Conservation (phyloP, 257 asterid genomes). For the Scutellaria minor region DNA sequence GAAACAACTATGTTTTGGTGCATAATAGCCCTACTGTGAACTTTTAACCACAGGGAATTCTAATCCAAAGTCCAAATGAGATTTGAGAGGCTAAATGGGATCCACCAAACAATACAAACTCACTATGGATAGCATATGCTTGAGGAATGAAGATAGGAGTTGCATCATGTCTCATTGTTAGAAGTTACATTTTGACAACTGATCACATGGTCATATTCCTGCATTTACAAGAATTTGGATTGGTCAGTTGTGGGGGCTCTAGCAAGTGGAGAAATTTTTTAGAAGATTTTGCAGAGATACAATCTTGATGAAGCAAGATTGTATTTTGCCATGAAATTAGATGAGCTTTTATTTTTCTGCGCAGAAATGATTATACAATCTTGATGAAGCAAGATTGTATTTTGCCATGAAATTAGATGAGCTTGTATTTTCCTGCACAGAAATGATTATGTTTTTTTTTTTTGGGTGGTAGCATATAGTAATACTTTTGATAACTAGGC, state of each 20-base stretch:
- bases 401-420: background rate
- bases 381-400: background rate
- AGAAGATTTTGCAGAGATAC: slow-evolving; percentile 6
- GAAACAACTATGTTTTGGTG: no score
- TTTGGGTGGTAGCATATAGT: background rate
- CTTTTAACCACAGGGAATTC: no score
- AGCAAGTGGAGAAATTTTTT: slow-evolving; percentile 21
- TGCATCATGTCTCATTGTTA: slow-evolving; percentile 52
- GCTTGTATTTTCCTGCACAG: background rate
- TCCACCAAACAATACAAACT: slow-evolving; percentile 54
- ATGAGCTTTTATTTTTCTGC: background rate
- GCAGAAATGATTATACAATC: slow-evolving; percentile 6
- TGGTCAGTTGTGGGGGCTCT: background rate
- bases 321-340: slow-evolving; percentile 1
- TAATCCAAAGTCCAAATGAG: slow-evolving; percentile 38
- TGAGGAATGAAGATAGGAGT: slow-evolving; percentile 56
- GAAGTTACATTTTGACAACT: slow-evolving; percentile 53
- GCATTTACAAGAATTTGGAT: slow-evolving; percentile 14
- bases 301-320: slow-evolving; percentile 28
- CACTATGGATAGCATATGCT: slow-evolving; percentile 47
- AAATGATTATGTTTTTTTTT: slow-evolving; percentile 25
- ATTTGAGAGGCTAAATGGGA: slow-evolving; percentile 63
- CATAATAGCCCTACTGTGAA: no score
- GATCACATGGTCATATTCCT: slow-evolving; percentile 35
- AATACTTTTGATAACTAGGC: background rate